Base-by-base conservation (phyloP, 2,329 filamentous ascomycete species). In the Diaporthe longicolla region DNA sequence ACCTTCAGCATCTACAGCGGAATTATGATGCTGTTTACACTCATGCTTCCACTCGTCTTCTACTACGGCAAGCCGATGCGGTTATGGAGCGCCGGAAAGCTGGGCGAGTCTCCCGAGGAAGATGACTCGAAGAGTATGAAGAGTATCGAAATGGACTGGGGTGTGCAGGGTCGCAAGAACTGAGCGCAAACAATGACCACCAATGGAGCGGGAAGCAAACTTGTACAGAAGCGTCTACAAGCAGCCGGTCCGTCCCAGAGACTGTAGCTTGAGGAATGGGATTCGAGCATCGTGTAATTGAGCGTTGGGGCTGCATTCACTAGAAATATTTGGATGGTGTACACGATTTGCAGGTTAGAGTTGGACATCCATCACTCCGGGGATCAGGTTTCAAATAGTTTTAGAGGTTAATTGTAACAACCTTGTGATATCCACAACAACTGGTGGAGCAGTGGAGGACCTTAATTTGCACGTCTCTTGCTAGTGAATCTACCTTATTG, bases 1-100 rank as follows among this genome's bases (percentile, higher is more conserved):
- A 73, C 74, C 15, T 76, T 78, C 35, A 73, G 71, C 32, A 73
- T 77, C 26, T 79, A 78, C 68, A 72, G 52, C 43, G 74, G 63
- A 24, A 72, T 73, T 19, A 72, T 79, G 58, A 52, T 55, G 40
- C 54, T 73, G 11, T 70, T 77, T 55, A 73, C 74, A 15, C 72
- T 76, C 26, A 63, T 76, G 55, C 74, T 78, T 32, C 75, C 77
- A 19, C 8, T 78, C 26, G 43, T 78, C 8, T 79, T 70, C 63
- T 69, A 52, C 15, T 74, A 72, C 63, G 73, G 73, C 26, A 74
- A 74, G 57, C 73, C 65, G 21, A 74, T 74, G 73, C 63, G 73
- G 4, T 13, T 74, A 37, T 74, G 73, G 73, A 74, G 73, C 32
- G 73, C 73, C 0, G 73, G 73, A 26, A 71, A 74, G n/a, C 55